phyloP scores from a whole-genome alignment of 2,329 filamentous ascomycete species.

The Fusarium udum region DNA sequence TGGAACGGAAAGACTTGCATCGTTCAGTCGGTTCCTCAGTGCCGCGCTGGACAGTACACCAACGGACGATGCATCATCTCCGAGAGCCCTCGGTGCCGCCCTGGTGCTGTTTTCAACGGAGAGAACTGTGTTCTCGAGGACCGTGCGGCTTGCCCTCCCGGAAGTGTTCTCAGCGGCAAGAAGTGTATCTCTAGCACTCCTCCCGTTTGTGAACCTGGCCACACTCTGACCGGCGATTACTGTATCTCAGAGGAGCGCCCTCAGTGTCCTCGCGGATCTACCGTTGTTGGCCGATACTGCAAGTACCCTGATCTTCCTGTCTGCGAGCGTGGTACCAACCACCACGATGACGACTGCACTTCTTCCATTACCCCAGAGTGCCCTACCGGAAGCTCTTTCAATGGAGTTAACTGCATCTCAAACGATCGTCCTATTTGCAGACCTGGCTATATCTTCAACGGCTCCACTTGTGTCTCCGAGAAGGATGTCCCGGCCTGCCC shows the following conservation, averaged over 20 bases:
- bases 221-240: neutral
- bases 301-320: conserved; percentile 3
- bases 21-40: neutral
- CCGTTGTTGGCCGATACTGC: conserved; percentile 5
- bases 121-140: neutral
- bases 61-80: neutral
- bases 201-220: neutral
- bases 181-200: neutral
- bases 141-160: neutral
- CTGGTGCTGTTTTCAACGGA: neutral
- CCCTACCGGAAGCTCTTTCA: neutral
- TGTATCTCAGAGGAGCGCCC: neutral
- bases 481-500: neutral
- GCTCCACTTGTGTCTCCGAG: neutral
- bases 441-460: neutral
- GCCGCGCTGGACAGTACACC: neutral
- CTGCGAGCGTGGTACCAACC: conserved; percentile 3
- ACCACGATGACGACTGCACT: neutral
- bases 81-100: neutral
- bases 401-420: neutral
- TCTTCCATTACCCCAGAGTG: neutral
- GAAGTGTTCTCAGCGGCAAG: neutral
- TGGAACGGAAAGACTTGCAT: neutral
- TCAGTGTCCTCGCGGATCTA: neutral
- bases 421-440: neutral